Evolutionary conservation across 306 rosid genomes (phyloP).

Genomic region (Sphenostylis stenocarpa): DNA sequence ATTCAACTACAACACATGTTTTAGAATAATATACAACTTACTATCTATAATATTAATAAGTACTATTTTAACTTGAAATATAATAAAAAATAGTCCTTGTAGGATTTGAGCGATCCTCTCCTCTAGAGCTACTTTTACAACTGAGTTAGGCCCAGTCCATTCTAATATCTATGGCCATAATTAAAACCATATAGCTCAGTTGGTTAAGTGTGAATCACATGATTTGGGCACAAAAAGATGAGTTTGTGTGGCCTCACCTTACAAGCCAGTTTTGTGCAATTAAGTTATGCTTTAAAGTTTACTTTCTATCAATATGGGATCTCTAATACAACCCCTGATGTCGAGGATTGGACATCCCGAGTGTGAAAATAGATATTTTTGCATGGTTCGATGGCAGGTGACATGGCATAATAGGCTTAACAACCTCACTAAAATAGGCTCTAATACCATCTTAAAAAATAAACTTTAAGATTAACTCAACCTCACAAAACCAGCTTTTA

Average conservation of each 20-base stretch:
- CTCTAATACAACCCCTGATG: no score
- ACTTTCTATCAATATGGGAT: no score
- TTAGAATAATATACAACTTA: neutral
- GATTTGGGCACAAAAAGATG: neutral
- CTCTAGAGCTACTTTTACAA: neutral
- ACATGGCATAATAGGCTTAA: no score
- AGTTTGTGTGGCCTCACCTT: neutral
- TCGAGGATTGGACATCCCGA: no score
- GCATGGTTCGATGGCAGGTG: no score
- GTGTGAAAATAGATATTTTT: no score
- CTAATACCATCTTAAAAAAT: no score
- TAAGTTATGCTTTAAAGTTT: no score
- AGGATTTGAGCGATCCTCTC: neutral
- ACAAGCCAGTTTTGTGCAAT: no score
- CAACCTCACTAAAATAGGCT: no score
- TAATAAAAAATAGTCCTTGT: neutral
- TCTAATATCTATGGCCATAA: neutral
- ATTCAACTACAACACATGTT: slow-evolving; percentile 9
- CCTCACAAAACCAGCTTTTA: no score
- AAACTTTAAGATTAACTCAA: no score
- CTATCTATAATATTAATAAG: neutral
- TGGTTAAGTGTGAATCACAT: neutral
- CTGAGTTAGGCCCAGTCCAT: neutral
- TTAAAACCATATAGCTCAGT: neutral
- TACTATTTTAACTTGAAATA: neutral